Evolutionary conservation across 169 alveolate species (phyloP), one percentile per base, ranked within the genome.

Genomic region (Toxoplasma gondii): DNA sequence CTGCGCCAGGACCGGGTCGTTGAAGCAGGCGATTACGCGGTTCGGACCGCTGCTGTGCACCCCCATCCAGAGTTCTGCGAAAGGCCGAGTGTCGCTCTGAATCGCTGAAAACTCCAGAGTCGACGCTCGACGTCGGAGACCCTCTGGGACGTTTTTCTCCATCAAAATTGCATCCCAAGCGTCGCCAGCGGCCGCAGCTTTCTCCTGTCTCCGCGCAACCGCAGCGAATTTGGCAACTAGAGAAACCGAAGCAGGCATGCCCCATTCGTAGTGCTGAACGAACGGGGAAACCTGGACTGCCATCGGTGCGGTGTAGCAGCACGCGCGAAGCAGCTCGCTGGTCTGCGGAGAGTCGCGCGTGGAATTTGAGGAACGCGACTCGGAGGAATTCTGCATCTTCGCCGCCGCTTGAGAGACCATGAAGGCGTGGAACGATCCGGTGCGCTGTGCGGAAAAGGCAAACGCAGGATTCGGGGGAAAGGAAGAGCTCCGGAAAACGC

Each of bases 61-160:
- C 0, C 99, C 99, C 96, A 98, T 97, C 99, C 99, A 98, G 53
- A 97, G 97, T 93, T 98, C 99, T 45, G 99, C 99, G 94, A 83
- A 83, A 0, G 90, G 91, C 41, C 86, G 24, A 12, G 38, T 36
- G 43, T 27, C 44, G 16, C 53, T 34, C 78, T 64, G 78, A 29
- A 10, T 4, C 29, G 78, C 36, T 31, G 34, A 29, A 19, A 4
- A 19, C 36, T 19, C 16, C 58, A 17, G 12, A 7, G 29, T 29
- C 34, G 78, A 64, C 36, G 36, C 34, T 24, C 78, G 78, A 4
- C 78, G 78, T 31, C 78, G 24, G 34, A 64, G 34, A 7, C 87
- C 87, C 44, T 78, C 45, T 19, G 87, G 39, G 84, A 74, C 87
- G 29, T 22, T 9, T 0, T 22, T 38, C 29, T 9, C 87, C 24